Evolutionary conservation across 257 asterid species (phyloP), one percentile per base, ranked within the genome.

Genomic region (Gentiana straminea): DNA sequence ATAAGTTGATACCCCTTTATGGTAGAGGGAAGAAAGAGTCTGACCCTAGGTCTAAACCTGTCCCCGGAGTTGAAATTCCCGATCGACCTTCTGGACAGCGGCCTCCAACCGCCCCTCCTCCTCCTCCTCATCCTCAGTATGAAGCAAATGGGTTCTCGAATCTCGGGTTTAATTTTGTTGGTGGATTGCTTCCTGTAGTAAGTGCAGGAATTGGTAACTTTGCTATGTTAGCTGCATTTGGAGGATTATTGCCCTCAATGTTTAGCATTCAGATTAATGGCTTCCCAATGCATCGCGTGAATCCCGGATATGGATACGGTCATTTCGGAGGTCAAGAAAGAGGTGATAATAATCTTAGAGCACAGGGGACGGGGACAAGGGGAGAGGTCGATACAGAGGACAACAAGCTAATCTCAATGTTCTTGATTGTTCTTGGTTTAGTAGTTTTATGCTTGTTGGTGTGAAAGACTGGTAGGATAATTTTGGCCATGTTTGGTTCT

Each of bases 61-160:
- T 83, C 33, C 94, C 87, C 0, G 94, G 94, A 1, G 57, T 68
- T 11, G 94, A 86, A 51, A 83, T 83, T 35, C 95, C 95, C 36
- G 68, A 64, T 55, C 75, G 94, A 2, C 94, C 94, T 24, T 63
- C 81, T 2, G 93, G 93, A 4, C 92, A 76, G 73, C 72, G 95
- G 49, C 81, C 87, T 15, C 78, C 66, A 52, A 64, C 85, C 2
- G 80, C 66, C 61, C 62, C 63, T 2, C 68, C 71, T 38, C 52
- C 74, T 2, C 24, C 66, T 65, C 62, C 63, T 2, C 67, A 62
- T 12, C 81, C 70, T 0, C 68, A 69, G 35, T 49, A 73, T 2
- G 86, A 69, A 8, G 55, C 63, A 9, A 61, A 51, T 52, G 74
- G 70, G 63, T 54, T 72, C 12, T 36, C 69, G 15, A 67, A 75